Evolutionary conservation across 495 filamentous ascomycete species (phyloP).

Genomic region (Physcia stellaris): DNA sequence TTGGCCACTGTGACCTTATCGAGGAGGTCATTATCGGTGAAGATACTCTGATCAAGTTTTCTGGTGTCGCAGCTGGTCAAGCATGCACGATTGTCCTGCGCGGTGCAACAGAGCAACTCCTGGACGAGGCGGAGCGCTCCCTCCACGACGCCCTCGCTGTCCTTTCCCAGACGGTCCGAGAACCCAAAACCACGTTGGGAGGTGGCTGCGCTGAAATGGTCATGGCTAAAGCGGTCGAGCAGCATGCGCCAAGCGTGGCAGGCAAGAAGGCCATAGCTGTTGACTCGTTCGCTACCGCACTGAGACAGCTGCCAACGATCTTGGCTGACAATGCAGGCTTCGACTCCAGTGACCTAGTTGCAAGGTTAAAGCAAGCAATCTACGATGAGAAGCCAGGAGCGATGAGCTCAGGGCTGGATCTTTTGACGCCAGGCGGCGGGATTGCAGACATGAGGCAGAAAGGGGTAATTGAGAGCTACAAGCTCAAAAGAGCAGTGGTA

Average conservation of each 20-base stretch:
- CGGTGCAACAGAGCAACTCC: constrained; percentile 88
- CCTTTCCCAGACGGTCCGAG: constrained; percentile 89
- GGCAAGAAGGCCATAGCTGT: constrained; percentile 96
- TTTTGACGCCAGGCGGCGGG: constrained; percentile 79
- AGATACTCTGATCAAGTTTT: constrained; percentile 94
- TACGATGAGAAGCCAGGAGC: constrained; percentile 92
- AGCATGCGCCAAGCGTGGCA: constrained; percentile 82
- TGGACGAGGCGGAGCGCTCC: constrained; percentile 93
- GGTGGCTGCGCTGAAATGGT: constrained; percentile 97
- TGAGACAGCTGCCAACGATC: constrained; percentile 90
- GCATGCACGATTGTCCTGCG: constrained; percentile 96
- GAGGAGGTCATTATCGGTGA: constrained; percentile 98
- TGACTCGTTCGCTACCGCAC: constrained; percentile 72
- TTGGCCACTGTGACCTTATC: constrained; percentile 88
- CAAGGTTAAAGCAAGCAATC: constrained; percentile 79
- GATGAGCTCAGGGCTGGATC: constrained; percentile 79
- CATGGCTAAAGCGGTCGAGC: constrained; percentile 96
- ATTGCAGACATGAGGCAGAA: constrained; percentile 93
- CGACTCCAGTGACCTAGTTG: constrained; percentile 86
- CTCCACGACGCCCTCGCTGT: constrained; percentile 94
- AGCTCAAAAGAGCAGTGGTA: constrained; percentile 93
- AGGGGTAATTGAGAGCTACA: constrained; percentile 97
- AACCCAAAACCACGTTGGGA: constrained; percentile 85
- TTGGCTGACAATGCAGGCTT: constrained; percentile 95
- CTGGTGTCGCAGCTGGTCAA: constrained; percentile 83